Evolutionary conservation across 331 rosid genomes (phyloP).

Genomic region (Pyrus hybrid): DNA sequence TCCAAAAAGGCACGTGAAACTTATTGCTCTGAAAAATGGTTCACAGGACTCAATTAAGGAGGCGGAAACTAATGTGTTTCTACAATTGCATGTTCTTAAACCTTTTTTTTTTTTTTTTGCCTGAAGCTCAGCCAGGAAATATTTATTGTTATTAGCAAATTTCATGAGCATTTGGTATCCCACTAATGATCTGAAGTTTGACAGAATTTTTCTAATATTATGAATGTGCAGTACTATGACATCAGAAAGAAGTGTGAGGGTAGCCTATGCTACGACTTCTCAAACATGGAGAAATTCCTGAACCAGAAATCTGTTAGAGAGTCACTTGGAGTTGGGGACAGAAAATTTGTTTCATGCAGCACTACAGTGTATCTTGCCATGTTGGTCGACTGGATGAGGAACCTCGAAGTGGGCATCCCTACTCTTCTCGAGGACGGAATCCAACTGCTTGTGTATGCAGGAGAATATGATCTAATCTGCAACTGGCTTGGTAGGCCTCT

Average conservation of each 20-base stretch:
- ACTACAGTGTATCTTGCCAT: slow-evolving; percentile 75
- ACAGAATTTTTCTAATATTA: not conserved
- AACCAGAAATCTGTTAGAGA: slow-evolving; percentile 60
- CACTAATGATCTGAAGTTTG: slow-evolving; percentile 16
- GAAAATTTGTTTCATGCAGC: slow-evolving; percentile 87
- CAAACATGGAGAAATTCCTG: slow-evolving; percentile 85
- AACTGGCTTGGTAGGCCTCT: slow-evolving; percentile 84
- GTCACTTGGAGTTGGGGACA: slow-evolving; percentile 79
- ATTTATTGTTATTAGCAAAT: not conserved
- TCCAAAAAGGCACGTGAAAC: not conserved
- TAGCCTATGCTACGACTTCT: slow-evolving; percentile 89
- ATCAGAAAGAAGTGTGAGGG: slow-evolving; percentile 84
- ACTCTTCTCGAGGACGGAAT: slow-evolving; percentile 92
- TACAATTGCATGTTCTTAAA: not conserved
- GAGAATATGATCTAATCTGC: slow-evolving; percentile 96
- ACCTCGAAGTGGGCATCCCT: slow-evolving; percentile 93
- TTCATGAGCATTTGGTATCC: not conserved
- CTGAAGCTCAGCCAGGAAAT: too few relatives aligned
- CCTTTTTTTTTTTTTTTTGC: too few relatives aligned
- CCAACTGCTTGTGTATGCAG: slow-evolving; percentile 80
- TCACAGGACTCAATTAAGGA: not conserved
- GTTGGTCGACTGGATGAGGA: slow-evolving; percentile 97
- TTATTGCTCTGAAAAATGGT: not conserved
- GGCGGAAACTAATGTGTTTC: not conserved
- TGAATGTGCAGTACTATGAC: slow-evolving; percentile 71